These are phyloP conservation scores for Solanum sitiens DNA, from an alignment of 257 asterid genomes.

Conservation along the genomic window DNA sequence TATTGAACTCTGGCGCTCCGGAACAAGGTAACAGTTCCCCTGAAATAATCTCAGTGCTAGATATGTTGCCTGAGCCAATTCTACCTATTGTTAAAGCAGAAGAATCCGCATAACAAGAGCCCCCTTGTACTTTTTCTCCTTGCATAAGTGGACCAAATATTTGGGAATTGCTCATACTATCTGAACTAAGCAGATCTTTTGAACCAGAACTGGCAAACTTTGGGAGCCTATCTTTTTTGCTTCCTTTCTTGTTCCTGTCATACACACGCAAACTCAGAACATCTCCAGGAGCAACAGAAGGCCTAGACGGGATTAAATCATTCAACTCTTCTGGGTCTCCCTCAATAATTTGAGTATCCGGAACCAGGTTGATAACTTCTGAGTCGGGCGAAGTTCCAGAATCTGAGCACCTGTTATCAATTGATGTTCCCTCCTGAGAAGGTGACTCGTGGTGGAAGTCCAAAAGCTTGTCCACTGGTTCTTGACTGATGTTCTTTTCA, in stretches of 20 bases:
- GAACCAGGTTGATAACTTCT: constrained; percentile 63
- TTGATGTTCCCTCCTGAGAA: constrained; percentile 20
- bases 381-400: constrained; percentile 90
- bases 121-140: constrained; percentile 19
- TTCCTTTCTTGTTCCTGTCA: constrained; percentile 31
- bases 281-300: constrained; percentile 11
- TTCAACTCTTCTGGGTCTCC: constrained; percentile 31
- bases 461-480: constrained; percentile 8
- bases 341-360: constrained; percentile 33
- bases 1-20: not conserved
- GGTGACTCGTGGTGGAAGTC: constrained; percentile 16
- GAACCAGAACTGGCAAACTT: constrained; percentile 9
- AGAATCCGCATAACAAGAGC: constrained; percentile 20
- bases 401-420: constrained; percentile 44
- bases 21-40: constrained; percentile 7
- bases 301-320: constrained; percentile 18
- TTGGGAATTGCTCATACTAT: constrained; percentile 6
- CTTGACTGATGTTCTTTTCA: constrained; percentile 15
- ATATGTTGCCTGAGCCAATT: constrained; percentile 9
- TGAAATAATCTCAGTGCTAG: not conserved
- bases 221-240: constrained; percentile 25
- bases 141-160: constrained; percentile 13
- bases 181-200: constrained; percentile 20
- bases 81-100: constrained; percentile 16
- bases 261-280: constrained; percentile 15